Conservation (phyloP, 2,329 filamentous ascomycete genomes). For the Sarocladium kiliense region DNA sequence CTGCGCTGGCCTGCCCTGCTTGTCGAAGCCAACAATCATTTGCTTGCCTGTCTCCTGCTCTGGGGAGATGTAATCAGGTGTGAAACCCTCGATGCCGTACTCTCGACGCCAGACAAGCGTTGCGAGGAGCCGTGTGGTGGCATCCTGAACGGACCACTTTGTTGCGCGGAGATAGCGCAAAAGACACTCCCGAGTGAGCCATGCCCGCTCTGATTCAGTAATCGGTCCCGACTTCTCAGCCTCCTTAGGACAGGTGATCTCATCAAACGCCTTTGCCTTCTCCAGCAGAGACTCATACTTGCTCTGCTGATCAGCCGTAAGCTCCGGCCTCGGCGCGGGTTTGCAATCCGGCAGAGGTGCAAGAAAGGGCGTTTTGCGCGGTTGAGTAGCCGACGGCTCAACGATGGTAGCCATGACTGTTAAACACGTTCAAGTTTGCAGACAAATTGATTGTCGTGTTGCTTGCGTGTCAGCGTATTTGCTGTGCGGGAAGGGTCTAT, state of each 20-base stretch:
- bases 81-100: slow-evolving; percentile 76
- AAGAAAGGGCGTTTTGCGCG: slow-evolving; percentile 51
- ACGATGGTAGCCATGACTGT: not conserved
- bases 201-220: slow-evolving; percentile 76
- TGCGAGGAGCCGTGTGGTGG: slow-evolving; percentile 71
- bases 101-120: slow-evolving; percentile 87
- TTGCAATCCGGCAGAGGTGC: slow-evolving; percentile 52
- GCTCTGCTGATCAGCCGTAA: slow-evolving; percentile 70
- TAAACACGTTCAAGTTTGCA: not conserved
- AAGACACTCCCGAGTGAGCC: slow-evolving; percentile 87
- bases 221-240: slow-evolving; percentile 60
- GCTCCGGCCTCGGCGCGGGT: slow-evolving; percentile 48
- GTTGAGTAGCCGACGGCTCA: slow-evolving; percentile 12
- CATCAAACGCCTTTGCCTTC: slow-evolving; percentile 65
- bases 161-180: slow-evolving; percentile 89
- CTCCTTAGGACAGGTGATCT: slow-evolving; percentile 50
- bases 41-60: slow-evolving; percentile 98
- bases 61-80: slow-evolving; percentile 79
- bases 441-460: too few relatives aligned
- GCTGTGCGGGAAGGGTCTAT: too few relatives aligned
- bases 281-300: slow-evolving; percentile 79
- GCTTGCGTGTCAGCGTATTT: too few relatives aligned
- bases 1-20: slow-evolving; percentile 76
- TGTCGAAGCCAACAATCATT: slow-evolving; percentile 82
- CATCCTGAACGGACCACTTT: slow-evolving; percentile 77